phyloP scores from a whole-genome alignment of 306 rosid genomes.

The Gynostemma pentaphyllum region DNA sequence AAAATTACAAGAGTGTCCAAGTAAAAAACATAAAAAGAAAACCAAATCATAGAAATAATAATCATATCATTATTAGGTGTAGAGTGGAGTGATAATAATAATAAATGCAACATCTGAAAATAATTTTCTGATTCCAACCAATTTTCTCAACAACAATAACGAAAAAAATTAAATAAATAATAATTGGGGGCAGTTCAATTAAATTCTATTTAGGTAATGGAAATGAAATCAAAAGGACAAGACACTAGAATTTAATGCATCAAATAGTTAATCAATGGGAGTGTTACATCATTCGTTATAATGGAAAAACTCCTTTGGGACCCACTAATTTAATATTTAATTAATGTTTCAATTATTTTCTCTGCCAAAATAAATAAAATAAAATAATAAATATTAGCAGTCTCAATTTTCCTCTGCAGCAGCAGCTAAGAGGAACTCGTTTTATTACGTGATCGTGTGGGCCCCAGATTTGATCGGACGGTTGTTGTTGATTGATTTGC shows the following conservation, averaged over 20 bases:
- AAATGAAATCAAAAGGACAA: slow-evolving; percentile 10
- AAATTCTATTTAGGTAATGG: neutral
- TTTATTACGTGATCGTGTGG: neutral
- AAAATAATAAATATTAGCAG: neutral
- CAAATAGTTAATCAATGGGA: slow-evolving; percentile 17
- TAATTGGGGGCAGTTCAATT: slow-evolving; percentile 5
- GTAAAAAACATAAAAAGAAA: no score
- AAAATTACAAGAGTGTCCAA: no score
- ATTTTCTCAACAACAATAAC: neutral
- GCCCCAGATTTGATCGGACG: neutral
- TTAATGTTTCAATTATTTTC: neutral
- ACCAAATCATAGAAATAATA: neutral
- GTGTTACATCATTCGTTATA: slow-evolving; percentile 38
- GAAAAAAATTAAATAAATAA: neutral
- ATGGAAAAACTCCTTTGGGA: slow-evolving; percentile 20
- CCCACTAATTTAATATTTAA: slow-evolving; percentile 16
- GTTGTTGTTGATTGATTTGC: neutral
- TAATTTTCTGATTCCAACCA: neutral
- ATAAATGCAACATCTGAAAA: slow-evolving; percentile 5
- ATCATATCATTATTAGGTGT: neutral
- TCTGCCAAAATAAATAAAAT: neutral
- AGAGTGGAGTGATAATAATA: no score
- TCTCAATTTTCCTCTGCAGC: neutral
- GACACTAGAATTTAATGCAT: slow-evolving; percentile 12
- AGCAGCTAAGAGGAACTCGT: no score